phyloP scores from a whole-genome alignment of 2,329 filamentous ascomycete genomes.

The Fusarium clavum region DNA sequence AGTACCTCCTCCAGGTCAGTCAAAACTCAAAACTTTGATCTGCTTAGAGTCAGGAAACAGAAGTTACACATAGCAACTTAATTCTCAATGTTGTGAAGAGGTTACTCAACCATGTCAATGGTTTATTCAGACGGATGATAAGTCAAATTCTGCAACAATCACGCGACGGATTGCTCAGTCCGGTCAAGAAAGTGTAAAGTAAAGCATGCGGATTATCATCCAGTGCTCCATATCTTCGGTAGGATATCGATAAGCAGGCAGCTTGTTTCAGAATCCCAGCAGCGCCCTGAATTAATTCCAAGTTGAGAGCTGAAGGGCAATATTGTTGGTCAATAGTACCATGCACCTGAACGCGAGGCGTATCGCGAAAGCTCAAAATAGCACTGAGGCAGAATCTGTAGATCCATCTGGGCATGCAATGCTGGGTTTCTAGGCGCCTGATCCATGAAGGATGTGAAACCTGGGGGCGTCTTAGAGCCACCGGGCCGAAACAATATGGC shows the following conservation, averaged over 20 bases:
- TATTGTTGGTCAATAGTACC: not conserved
- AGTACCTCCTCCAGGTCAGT: not conserved
- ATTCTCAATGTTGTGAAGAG: not conserved
- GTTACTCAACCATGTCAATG: not conserved
- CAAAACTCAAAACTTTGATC: not conserved
- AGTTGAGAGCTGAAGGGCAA: not conserved
- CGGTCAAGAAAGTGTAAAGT: not conserved
- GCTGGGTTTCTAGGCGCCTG: slow-evolving; percentile 22
- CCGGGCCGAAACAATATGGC: slow-evolving; percentile 26
- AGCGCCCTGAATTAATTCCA: not conserved
- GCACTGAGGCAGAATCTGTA: slow-evolving; percentile 17
- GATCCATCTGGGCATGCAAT: not conserved
- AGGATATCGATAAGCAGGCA: not conserved
- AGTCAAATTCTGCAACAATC: not conserved
- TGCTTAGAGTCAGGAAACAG: not conserved
- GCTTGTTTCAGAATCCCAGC: slow-evolving; percentile 1
- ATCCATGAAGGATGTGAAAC: slow-evolving; percentile 43
- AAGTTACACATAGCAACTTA: not conserved
- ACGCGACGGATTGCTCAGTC: not conserved
- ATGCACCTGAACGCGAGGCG: slow-evolving; percentile 5
- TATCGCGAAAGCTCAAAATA: slow-evolving; percentile 36
- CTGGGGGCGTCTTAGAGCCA: slow-evolving; percentile 34
- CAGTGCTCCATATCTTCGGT: not conserved
- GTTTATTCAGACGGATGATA: not conserved
- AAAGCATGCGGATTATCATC: not conserved